Conservation (phyloP, 2,329 filamentous ascomycete genomes). For the Fonsecaea monophora region DNA sequence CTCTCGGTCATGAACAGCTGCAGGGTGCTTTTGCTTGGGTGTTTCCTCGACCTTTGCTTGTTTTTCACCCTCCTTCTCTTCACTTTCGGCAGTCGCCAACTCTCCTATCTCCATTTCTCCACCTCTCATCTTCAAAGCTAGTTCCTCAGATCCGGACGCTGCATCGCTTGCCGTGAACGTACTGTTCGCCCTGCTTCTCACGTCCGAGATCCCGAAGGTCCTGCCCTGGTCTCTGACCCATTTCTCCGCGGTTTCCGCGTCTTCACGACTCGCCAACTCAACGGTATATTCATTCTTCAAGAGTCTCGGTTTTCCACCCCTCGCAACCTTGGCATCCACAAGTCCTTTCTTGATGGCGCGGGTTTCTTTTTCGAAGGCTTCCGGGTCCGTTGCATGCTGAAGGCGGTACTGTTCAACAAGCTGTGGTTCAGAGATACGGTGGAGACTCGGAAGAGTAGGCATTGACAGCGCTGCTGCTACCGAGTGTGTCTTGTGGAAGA, state of each 20-base stretch:
- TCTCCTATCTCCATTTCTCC: constrained; percentile 1
- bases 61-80: not conserved
- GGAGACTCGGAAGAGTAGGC: constrained; percentile 28
- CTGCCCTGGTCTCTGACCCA: constrained; percentile 18
- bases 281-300: constrained; percentile 33
- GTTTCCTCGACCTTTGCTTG: not conserved
- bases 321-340: constrained; percentile 26
- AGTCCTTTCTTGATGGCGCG: constrained; percentile 24
- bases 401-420: constrained; percentile 31
- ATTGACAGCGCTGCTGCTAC: constrained; percentile 24
- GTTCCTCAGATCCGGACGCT: not conserved
- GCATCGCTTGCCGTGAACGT: not conserved
- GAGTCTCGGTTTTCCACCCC: constrained; percentile 22
- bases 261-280: constrained; percentile 33
- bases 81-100: not conserved
- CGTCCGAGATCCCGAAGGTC: not conserved
- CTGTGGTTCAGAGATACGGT: constrained; percentile 24
- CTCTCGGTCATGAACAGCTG: not conserved
- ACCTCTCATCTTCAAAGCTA: constrained; percentile 7
- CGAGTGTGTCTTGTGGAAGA: constrained; percentile 7
- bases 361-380: constrained; percentile 30
- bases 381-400: constrained; percentile 20
- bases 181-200: constrained; percentile 17
- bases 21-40: not conserved
- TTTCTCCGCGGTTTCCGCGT: constrained; percentile 23